Percentiles rank a stretch among this genome's conserved stretches.
Evolutionary conservation across 345 rosid species (phyloP).

Genomic region (Melaleuca alternifolia): DNA sequence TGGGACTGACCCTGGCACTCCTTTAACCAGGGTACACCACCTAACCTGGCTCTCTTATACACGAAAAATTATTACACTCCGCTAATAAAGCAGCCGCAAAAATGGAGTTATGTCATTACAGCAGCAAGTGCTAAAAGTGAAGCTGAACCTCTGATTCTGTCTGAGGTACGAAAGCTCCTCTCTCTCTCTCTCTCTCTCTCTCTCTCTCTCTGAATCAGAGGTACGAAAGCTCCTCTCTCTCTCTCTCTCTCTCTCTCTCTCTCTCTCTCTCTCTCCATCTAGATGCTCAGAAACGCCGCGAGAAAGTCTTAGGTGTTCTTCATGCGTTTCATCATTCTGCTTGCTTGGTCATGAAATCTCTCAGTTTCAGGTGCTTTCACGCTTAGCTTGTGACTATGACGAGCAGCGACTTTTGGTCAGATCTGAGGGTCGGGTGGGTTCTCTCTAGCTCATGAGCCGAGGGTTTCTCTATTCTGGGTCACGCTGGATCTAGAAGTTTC

Average conservation of each 20-base stretch:
- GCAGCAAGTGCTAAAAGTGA: not conserved
- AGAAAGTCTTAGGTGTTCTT: not conserved
- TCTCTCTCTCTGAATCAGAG: not conserved
- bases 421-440: not conserved
- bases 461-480: not conserved
- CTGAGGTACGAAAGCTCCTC: not conserved
- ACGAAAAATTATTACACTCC: not conserved
- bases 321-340: not conserved
- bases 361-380: not conserved
- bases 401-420: not conserved
- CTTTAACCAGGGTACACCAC: not conserved
- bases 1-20: not conserved
- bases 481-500: conserved; percentile 11
- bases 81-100: not conserved
- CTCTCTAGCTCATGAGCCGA: not conserved
- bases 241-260: not conserved
- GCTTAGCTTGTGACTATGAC: not conserved
- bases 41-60: not conserved
- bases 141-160: not conserved
- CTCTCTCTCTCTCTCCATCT: not conserved
- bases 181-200: not conserved
- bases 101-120: not conserved
- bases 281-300: not conserved
- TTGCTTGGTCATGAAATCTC: not conserved
- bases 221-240: too few relatives aligned